These are phyloP conservation scores for Collybiopsis confluens DNA, from an alignment of 768 basidiomycete species.

Conservation along the genomic window DNA sequence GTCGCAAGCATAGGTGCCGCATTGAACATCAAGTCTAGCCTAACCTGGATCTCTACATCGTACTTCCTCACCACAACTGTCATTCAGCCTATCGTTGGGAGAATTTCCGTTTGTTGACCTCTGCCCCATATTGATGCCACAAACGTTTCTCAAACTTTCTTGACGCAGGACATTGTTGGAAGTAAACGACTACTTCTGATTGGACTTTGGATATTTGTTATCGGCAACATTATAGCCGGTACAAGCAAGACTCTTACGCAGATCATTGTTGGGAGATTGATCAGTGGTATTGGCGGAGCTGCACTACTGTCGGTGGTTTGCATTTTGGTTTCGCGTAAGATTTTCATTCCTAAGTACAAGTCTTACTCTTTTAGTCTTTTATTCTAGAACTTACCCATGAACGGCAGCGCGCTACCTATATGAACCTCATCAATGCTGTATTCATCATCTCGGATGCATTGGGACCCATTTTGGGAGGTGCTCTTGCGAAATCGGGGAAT, in stretches of 20 bases:
- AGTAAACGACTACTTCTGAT: slow-evolving; percentile 19
- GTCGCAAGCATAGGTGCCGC: slow-evolving; percentile 20
- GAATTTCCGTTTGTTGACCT: slow-evolving; percentile 16
- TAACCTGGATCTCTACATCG: slow-evolving; percentile 23
- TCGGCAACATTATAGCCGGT: slow-evolving; percentile 24
- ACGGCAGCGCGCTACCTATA: slow-evolving; percentile 21
- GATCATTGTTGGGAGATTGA: slow-evolving; percentile 21
- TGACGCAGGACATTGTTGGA: slow-evolving; percentile 19
- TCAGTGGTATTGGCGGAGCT: slow-evolving; percentile 22
- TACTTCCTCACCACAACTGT: slow-evolving; percentile 22
- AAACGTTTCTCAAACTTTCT: too few species aligned
- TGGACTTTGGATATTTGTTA: slow-evolving; percentile 21
- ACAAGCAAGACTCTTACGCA: slow-evolving; percentile 18
- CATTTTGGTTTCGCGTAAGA: slow-evolving; percentile 21
- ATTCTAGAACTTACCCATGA: slow-evolving; percentile 21
- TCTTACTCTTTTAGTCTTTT: neutral
- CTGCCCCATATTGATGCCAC: too few species aligned
- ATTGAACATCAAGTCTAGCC: slow-evolving; percentile 18
- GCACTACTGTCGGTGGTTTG: slow-evolving; percentile 19
- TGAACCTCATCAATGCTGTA: slow-evolving; percentile 22
- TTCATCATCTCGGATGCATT: slow-evolving; percentile 22
- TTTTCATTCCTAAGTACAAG: neutral
- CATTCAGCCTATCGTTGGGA: slow-evolving; percentile 20
- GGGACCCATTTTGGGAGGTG: slow-evolving; percentile 22
- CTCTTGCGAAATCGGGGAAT: slow-evolving; percentile 20